Base-by-base conservation (phyloP, 2,329 filamentous ascomycete genomes). In the Phoma sp. region DNA sequence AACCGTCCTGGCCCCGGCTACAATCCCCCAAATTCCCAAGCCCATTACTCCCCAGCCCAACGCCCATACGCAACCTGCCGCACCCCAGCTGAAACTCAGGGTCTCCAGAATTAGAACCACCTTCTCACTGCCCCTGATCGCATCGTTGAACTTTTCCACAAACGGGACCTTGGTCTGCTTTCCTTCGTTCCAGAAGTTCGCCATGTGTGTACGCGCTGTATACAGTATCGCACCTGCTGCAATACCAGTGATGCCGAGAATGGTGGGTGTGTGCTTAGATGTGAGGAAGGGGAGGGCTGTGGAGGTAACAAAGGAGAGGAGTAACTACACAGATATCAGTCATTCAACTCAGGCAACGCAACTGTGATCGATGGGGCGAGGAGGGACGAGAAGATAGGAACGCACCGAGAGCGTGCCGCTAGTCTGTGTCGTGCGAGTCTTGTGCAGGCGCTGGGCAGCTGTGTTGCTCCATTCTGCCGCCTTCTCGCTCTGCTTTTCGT, bases 391-490 rank as follows among this genome's bases (percentile, higher is more conserved):
- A 22, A 15, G 35, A 19, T 13, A 10, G 3, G 29, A 8, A 51
- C 63, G 13, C 63, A 77, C 75, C 2, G 68, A 60, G 1, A 76
- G 39, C 0, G 72, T 71, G 2, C 68, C 71, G 38, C 64, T 68
- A 1, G 66, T 63, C 51, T 77, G 74, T 15, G 75, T 77, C 0
- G 69, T 67, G 21, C 73, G 51, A 7, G 74, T 76, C 57, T 71
- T 75, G 36, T 63, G 60, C 36, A 77, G 57, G 7, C 71, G 63
- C 19, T 73, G 53, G 0, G 70, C 72, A 0, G 69, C 74, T 0
- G 65, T 72, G 25, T 64, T 64, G 2, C 69, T 74, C 66, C 70
- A 76, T 60, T 76, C 64, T 40, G 75, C 74, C 1, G 73, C 74
- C 39, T 72, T 74, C 35, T 76, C 64, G 40, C 65, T 65, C 39